Conservation (phyloP, 1,284 basidiomycete genomes). For the Sanghuangporus sanghuang region DNA sequence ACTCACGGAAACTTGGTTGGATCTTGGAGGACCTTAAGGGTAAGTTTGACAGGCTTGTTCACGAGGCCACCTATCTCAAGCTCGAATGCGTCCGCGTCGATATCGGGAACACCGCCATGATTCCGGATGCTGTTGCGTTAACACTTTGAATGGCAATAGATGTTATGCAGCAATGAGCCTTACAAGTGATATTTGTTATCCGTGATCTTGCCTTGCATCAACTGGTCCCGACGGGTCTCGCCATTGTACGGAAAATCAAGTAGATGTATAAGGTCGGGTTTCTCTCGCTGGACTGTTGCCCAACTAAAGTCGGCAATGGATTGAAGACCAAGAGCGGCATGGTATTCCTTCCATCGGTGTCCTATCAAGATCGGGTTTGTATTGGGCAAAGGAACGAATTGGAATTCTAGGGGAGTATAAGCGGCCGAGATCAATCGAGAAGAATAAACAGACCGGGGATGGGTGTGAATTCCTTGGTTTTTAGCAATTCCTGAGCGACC, state of each 20-base stretch:
- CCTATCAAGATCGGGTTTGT: constrained; percentile 50
- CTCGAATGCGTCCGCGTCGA: constrained; percentile 38
- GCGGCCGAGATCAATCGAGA: background rate
- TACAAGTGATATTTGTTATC: constrained; percentile 46
- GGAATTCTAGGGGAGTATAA: constrained; percentile 36
- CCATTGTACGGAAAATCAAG: constrained; percentile 52
- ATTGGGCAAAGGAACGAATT: constrained; percentile 42
- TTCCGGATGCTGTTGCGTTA: constrained; percentile 37
- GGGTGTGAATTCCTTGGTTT: constrained; percentile 36
- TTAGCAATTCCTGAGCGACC: constrained; percentile 35
- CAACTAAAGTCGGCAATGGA: constrained; percentile 47
- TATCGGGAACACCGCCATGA: constrained; percentile 43
- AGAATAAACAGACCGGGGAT: constrained; percentile 33
- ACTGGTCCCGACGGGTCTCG: constrained; percentile 38
- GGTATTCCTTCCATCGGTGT: constrained; percentile 51
- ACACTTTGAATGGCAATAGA: background rate
- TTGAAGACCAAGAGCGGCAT: constrained; percentile 43
- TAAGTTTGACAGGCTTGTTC: constrained; percentile 37
- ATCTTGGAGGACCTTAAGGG: constrained; percentile 43
- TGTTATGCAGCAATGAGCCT: constrained; percentile 19
- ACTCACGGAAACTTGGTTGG: constrained; percentile 41
- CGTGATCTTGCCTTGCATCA: constrained; percentile 40
- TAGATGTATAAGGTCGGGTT: constrained; percentile 47
- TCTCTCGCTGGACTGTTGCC: constrained; percentile 48
- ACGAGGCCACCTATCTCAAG: constrained; percentile 48